Percentiles rank a stretch among this genome's conserved stretches.
Conservation (phyloP, 805 yeast genomes). For the Candida chauliodis region DNA sequence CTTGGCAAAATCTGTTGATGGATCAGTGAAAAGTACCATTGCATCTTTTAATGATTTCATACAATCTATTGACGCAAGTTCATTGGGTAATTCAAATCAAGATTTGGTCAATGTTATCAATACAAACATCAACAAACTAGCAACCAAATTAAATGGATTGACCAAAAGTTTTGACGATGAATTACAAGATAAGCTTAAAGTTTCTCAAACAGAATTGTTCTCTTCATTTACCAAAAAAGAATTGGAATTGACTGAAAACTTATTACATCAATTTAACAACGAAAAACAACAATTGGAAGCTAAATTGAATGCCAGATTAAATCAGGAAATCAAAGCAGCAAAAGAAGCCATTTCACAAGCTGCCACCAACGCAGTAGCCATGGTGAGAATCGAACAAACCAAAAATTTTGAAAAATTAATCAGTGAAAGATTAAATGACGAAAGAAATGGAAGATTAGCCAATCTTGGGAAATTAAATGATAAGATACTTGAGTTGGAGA, state of each 20-base stretch:
- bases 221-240: constrained; percentile 45
- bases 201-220: constrained; percentile 37
- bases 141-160: constrained; percentile 29
- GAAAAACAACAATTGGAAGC: constrained; percentile 59
- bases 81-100: constrained; percentile 22
- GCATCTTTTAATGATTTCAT: constrained; percentile 38
- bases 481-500: constrained; percentile 54
- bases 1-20: constrained; percentile 25
- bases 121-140: constrained; percentile 28
- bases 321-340: constrained; percentile 64
- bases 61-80: constrained; percentile 28
- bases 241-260: constrained; percentile 53
- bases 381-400: constrained; percentile 66
- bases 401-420: constrained; percentile 41
- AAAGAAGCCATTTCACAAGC: constrained; percentile 62
- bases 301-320: constrained; percentile 55
- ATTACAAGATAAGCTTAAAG: constrained; percentile 30
- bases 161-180: constrained; percentile 35
- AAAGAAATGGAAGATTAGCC: constrained; percentile 74
- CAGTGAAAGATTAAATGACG: constrained; percentile 29
- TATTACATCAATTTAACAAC: constrained; percentile 57
- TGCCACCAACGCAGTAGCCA: constrained; percentile 68
- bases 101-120: constrained; percentile 29
- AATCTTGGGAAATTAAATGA: constrained; percentile 58
- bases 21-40: constrained; percentile 31